phyloP scores from a whole-genome alignment of 169 alveolate genomes.

The Plasmodium ovale region DNA sequence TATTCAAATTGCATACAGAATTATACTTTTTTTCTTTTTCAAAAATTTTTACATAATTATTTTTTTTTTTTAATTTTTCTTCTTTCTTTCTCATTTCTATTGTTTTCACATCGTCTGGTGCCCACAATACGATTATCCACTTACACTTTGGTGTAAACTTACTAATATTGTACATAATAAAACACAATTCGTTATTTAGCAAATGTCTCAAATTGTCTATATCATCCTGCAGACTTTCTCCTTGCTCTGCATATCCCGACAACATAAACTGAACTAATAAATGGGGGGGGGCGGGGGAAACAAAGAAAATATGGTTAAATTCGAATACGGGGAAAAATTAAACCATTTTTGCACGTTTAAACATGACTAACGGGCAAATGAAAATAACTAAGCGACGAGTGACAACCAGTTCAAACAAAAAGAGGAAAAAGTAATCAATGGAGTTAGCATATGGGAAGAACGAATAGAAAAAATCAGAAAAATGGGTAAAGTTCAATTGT shows the following conservation, averaged over 20 bases:
- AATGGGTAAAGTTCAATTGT: no score
- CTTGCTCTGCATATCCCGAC: constrained; percentile 30
- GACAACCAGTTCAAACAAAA: no score
- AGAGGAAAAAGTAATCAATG: no score
- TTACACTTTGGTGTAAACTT: constrained; percentile 13
- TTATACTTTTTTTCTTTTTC: constrained; percentile 21
- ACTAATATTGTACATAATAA: constrained; percentile 16
- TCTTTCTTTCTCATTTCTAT: not conserved
- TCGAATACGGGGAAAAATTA: no score
- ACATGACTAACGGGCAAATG: not conserved
- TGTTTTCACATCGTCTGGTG: constrained; percentile 22
- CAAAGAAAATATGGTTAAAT: not conserved
- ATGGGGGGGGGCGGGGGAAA: not conserved
- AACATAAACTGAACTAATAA: constrained; percentile 35
- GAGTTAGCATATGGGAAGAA: no score
- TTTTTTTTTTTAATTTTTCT: not conserved
- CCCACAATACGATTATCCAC: constrained; percentile 49
- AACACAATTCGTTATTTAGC: constrained; percentile 21
- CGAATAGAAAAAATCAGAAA: not conserved
- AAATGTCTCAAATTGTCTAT: constrained; percentile 18
- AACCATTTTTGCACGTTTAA: not conserved
- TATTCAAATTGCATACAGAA: constrained; percentile 9
- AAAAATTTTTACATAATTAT: not conserved
- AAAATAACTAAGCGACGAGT: no score
- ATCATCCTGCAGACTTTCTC: constrained; percentile 16